Evolutionary conservation across 306 rosid species (phyloP).

Genomic region (Vigna unguiculata): DNA sequence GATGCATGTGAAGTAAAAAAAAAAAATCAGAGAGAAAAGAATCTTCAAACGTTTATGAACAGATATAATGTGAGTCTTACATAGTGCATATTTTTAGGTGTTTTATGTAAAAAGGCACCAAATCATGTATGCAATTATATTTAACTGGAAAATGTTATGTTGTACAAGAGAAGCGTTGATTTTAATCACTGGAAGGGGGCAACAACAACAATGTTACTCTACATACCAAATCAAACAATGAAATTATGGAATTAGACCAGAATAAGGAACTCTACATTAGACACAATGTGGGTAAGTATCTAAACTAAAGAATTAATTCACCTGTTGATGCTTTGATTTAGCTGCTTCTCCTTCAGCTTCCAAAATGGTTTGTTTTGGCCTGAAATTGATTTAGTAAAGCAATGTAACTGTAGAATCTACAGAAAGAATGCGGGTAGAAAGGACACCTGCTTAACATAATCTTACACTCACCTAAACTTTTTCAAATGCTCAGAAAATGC

Average conservation of each 20-base stretch:
- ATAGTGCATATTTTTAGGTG: neutral
- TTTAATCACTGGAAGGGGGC: slow-evolving; percentile 16
- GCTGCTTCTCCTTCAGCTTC: slow-evolving; percentile 96
- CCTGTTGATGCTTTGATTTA: slow-evolving; percentile 71
- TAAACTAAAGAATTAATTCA: slow-evolving; percentile 43
- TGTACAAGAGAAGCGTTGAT: slow-evolving; percentile 1
- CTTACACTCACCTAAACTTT: slow-evolving; percentile 71
- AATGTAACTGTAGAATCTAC: slow-evolving; percentile 27
- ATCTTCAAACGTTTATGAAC: slow-evolving; percentile 11
- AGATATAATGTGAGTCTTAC: slow-evolving; percentile 7
- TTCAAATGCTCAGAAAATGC: slow-evolving; percentile 98
- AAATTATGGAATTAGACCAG: slow-evolving; percentile 18
- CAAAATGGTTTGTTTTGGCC: slow-evolving; percentile 92
- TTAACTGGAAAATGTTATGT: slow-evolving; percentile 22
- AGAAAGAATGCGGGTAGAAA: slow-evolving; percentile 21
- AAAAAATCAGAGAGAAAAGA: neutral
- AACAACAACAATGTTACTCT: neutral
- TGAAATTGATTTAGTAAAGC: slow-evolving; percentile 45
- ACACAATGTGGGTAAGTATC: slow-evolving; percentile 23
- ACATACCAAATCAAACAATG: slow-evolving; percentile 14
- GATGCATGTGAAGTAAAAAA: neutral
- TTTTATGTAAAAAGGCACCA: slow-evolving; percentile 1
- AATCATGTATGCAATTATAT: slow-evolving; percentile 28
- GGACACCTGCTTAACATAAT: slow-evolving; percentile 2
- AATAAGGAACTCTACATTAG: neutral